Evolutionary conservation across 805 yeast species (phyloP), one percentile per base, ranked within the genome.

Genomic region (Sugiyamaella smithiae): DNA sequence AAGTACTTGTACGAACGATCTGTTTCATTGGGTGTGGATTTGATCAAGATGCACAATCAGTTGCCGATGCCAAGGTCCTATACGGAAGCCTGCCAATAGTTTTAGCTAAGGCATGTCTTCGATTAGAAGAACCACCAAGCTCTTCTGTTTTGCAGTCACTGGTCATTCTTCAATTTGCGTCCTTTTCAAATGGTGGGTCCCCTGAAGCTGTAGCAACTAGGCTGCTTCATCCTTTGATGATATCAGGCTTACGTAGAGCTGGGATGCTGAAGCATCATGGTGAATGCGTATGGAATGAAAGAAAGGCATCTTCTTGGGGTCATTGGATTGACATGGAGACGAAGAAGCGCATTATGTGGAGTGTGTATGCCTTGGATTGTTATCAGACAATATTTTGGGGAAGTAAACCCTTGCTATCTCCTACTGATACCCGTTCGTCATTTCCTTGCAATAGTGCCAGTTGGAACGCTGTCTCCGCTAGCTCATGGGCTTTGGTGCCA

Each of bases 201-300:
- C 29, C 29, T 26, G 29, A 26, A 11, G 9, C 7, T 8, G 29
- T 11, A 8, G 29, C 25, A 14, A n/a, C 42, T 7, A 17, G 42
- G 17, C 42, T 37, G 25, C 42, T 37, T 16, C 42, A 37, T 14
- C 42, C 42, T 37, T 12, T 37, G 17, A 9, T 37, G 8, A 19
- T 37, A n/a, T n/a, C 42, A 17, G 42, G 23, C 5, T n/a, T 37
- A 5, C 42, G 42, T n/a, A 14, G 42, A 37, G 20, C 42, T 16
- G 22, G 25, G 11, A 37, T 37, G 42, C 25, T 37, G 14, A 37
- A 37, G 25, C 11, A 37, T 37, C 42, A 37, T 37, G 42, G 42
- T 6, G 42, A 37, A 19, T 37, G 42, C n/a, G 11, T 23, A 23
- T n/a, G 12, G 11, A 26, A 7, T 11, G 11, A 7, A 7, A 7